phyloP scores from a whole-genome alignment of 176 grass and related monocot species.

The Eragrostis curvula region DNA sequence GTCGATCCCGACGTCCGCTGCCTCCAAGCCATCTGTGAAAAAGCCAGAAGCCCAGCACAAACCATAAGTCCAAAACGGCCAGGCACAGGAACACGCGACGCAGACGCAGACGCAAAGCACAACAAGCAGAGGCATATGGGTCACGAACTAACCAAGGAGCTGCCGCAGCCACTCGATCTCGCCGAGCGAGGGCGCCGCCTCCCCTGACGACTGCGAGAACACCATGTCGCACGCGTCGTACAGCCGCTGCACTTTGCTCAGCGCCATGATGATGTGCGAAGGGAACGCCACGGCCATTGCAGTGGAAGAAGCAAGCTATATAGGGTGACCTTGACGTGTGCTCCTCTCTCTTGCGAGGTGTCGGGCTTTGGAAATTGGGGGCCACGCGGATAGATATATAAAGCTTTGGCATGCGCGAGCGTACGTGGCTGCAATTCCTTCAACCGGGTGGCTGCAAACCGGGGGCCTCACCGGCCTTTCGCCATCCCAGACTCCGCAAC shows the following conservation, averaged over 20 bases:
- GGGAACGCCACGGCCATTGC: conserved; percentile 41
- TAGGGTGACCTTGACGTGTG: neutral
- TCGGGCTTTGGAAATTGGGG: neutral
- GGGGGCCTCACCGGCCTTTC: neutral
- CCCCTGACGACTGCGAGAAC: conserved; percentile 55
- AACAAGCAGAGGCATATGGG: neutral
- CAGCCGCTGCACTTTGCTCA: conserved; percentile 76
- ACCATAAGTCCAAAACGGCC: no score
- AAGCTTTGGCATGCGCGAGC: neutral
- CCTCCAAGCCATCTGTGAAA: conserved; percentile 62
- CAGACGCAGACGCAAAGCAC: no score
- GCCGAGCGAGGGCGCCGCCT: neutral
- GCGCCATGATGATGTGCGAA: conserved; percentile 28
- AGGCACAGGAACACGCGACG: neutral
- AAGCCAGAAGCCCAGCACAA: neutral
- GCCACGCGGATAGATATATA: neutral
- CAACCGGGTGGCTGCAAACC: conserved; percentile 14
- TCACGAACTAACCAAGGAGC: conserved; percentile 48
- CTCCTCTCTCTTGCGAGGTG: neutral
- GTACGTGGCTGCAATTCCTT: neutral
- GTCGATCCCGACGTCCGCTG: conserved; percentile 82
- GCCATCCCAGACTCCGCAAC: neutral
- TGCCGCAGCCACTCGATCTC: conserved; percentile 64
- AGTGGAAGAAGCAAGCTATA: neutral
- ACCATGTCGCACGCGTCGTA: conserved; percentile 74